Evolutionary conservation across 495 filamentous ascomycete genomes (phyloP).

Genomic region (Neurospora sp.): DNA sequence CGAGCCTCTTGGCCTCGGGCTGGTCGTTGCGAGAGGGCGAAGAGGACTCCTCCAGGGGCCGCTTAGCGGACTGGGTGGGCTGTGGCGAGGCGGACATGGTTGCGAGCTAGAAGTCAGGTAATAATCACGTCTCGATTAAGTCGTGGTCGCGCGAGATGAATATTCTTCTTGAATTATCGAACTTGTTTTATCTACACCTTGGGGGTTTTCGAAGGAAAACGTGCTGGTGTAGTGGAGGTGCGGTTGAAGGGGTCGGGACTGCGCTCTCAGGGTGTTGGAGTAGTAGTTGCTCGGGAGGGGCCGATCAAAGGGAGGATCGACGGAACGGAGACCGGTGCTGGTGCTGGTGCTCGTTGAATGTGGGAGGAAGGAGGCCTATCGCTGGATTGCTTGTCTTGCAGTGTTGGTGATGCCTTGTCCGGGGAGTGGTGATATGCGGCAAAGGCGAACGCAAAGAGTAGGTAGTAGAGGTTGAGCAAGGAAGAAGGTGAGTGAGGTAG

Average conservation of each 20-base stretch:
- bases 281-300: not conserved
- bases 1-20: constrained; percentile 92
- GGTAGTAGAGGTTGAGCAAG: constrained; percentile 1
- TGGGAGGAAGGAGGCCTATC: not conserved
- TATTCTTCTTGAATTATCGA: constrained; percentile 42
- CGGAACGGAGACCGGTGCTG: constrained; percentile 13
- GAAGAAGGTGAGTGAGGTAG: constrained; percentile 1
- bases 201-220: constrained; percentile 75
- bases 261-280: not conserved
- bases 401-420: constrained; percentile 1
- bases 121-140: constrained; percentile 18
- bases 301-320: not conserved
- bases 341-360: constrained; percentile 1
- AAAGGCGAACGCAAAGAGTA: constrained; percentile 3
- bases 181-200: constrained; percentile 65
- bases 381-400: not conserved
- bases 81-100: constrained; percentile 47
- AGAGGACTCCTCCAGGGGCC: constrained; percentile 91
- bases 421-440: constrained; percentile 3
- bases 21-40: constrained; percentile 90
- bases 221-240: constrained; percentile 63
- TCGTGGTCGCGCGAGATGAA: constrained; percentile 11
- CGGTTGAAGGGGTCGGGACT: constrained; percentile 6
- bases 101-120: constrained; percentile 14
- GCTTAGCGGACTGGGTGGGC: constrained; percentile 59